Conservation (phyloP, 2,329 filamentous ascomycete genomes). For the Ceratocystis alfenasii region DNA sequence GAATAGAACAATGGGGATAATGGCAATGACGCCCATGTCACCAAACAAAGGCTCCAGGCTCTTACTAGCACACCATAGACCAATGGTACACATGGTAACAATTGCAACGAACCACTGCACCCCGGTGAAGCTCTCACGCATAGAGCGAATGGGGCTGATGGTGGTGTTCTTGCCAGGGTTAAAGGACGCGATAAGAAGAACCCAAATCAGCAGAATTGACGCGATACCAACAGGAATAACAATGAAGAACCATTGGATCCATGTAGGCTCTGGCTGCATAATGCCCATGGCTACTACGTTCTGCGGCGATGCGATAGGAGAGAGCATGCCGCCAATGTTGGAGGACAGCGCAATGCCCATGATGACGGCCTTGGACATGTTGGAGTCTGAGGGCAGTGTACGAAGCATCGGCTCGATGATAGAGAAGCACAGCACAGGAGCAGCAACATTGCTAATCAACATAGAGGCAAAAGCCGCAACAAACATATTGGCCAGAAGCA, state of each 20-base stretch:
- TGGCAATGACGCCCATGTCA: slow-evolving; percentile 96
- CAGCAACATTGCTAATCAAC: slow-evolving; percentile 98
- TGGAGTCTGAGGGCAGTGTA: slow-evolving; percentile 77
- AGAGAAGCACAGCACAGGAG: slow-evolving; percentile 90
- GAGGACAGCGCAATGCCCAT: slow-evolving; percentile 89
- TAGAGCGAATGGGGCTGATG: slow-evolving; percentile 80
- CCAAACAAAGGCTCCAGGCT: slow-evolving; percentile 79
- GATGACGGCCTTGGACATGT: slow-evolving; percentile 90
- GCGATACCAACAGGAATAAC: slow-evolving; percentile 85
- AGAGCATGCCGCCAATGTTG: slow-evolving; percentile 92
- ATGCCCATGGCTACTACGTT: slow-evolving; percentile 95
- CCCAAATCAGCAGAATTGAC: slow-evolving; percentile 79
- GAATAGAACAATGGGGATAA: slow-evolving; percentile 90
- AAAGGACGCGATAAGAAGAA: slow-evolving; percentile 74
- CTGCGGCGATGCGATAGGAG: slow-evolving; percentile 91
- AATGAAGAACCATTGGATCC: slow-evolving; percentile 96
- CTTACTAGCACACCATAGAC: slow-evolving; percentile 84
- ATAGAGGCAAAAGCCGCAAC: slow-evolving; percentile 96
- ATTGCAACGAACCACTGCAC: slow-evolving; percentile 86
- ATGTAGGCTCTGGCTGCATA: slow-evolving; percentile 83
- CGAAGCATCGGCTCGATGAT: slow-evolving; percentile 97
- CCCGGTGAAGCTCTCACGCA: slow-evolving; percentile 77
- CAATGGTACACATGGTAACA: slow-evolving; percentile 73
- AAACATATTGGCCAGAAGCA: slow-evolving; percentile 96
- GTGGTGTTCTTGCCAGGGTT: slow-evolving; percentile 71